Conservation (phyloP, 2,329 filamentous ascomycete species). For the Malbranchea cinnamomea region DNA sequence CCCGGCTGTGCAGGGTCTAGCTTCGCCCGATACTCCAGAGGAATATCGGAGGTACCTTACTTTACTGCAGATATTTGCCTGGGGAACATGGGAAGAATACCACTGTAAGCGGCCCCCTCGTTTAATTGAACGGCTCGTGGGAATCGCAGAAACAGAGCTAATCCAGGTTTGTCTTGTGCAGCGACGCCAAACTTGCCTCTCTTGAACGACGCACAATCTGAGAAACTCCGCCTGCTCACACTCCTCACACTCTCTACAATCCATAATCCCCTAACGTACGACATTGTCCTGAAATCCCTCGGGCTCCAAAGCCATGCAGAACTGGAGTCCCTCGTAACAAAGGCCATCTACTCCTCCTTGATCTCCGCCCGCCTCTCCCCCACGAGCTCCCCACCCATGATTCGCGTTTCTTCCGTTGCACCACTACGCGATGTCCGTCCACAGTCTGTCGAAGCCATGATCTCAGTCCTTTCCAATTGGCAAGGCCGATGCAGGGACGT, state of each 20-base stretch:
- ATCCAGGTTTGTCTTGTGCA: conserved; percentile 19
- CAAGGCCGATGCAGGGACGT: conserved; percentile 60
- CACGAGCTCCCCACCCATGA: conserved; percentile 57
- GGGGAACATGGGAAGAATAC: conserved; percentile 78
- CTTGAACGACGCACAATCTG: conserved; percentile 56
- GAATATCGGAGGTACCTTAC: conserved; percentile 51
- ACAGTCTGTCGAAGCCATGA: conserved; percentile 52
- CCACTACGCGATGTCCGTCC: conserved; percentile 76
- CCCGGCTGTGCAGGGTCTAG: conserved; percentile 61
- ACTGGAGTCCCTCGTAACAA: conserved; percentile 75
- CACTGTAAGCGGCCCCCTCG: conserved; percentile 29
- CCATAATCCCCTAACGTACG: conserved; percentile 55
- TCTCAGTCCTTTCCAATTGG: conserved; percentile 58
- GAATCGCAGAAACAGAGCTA: conserved; percentile 6
- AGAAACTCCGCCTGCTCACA: conserved; percentile 83
- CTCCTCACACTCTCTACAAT: conserved; percentile 66
- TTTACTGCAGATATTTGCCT: conserved; percentile 77
- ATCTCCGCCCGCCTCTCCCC: conserved; percentile 75
- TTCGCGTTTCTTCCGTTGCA: conserved; percentile 66
- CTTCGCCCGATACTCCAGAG: conserved; percentile 34
- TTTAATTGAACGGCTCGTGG: not conserved
- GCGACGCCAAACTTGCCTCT: conserved; percentile 47
- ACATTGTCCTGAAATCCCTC: conserved; percentile 49
- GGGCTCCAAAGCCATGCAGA: conserved; percentile 51
- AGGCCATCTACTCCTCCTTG: conserved; percentile 73